Percentiles rank a stretch among this genome's conserved stretches.
These are phyloP conservation scores for Yarrowia sp. DNA, from an alignment of 805 yeast genomes.

Conservation along the genomic window DNA sequence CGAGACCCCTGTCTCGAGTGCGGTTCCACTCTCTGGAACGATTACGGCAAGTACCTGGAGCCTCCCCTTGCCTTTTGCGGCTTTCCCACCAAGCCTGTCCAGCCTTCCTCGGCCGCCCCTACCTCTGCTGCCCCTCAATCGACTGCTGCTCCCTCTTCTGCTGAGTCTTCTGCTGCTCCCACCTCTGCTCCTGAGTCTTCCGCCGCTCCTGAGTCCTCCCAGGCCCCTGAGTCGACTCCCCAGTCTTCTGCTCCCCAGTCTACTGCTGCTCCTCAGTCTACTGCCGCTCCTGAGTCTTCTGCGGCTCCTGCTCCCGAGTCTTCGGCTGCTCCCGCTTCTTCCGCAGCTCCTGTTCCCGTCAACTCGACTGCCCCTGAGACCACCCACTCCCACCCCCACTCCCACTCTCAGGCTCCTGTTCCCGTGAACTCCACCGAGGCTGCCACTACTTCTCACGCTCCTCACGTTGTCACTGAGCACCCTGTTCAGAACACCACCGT, in stretches of 20 bases:
- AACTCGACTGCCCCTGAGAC: background rate
- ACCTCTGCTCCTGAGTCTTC: background rate
- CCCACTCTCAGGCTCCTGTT: background rate
- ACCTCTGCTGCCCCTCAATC: background rate
- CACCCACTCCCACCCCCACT: no score
- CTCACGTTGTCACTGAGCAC: no score
- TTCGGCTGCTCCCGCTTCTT: no score
- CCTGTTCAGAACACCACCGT: background rate
- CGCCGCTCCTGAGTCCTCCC: background rate
- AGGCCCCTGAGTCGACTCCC: background rate
- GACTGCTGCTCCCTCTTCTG: background rate
- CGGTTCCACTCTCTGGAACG: constrained; percentile 12
- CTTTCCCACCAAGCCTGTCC: constrained; percentile 6
- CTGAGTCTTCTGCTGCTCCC: background rate
- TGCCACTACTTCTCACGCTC: background rate
- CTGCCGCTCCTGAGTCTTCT: background rate
- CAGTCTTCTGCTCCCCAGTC: background rate
- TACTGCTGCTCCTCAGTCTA: background rate
- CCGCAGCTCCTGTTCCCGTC: background rate
- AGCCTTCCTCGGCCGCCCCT: background rate
- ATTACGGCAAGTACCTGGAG: constrained; percentile 16
- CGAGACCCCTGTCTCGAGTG: constrained; percentile 2
- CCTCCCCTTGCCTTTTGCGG: constrained; percentile 21
- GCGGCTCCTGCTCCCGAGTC: no score
- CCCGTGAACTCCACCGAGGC: background rate